Conservation (phyloP, 352 stramenopile genomes). For the Globisporangium cederbergense region DNA sequence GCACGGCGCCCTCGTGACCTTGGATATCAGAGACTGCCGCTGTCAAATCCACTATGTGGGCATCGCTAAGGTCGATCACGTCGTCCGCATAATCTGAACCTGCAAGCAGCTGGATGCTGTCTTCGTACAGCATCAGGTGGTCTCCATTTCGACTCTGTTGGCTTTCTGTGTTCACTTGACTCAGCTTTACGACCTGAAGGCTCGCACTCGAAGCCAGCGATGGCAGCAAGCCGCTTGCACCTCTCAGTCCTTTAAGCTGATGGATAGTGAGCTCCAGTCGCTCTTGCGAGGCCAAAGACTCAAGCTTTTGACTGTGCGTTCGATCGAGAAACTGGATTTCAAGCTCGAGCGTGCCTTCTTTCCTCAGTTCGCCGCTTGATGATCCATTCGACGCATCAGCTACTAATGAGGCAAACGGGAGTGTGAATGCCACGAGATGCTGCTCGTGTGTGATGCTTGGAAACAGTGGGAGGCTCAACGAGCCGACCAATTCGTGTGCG, state of each 20-base stretch:
- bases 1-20: conserved; percentile 11
- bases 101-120: neutral
- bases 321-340: conserved; percentile 33
- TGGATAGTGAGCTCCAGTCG: conserved; percentile 26
- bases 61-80: conserved; percentile 12
- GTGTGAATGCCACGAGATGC: conserved; percentile 29
- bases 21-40: neutral
- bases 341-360: conserved; percentile 23
- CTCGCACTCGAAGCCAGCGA: conserved; percentile 4
- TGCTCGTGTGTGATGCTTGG: conserved; percentile 17
- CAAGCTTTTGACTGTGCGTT: neutral
- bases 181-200: neutral
- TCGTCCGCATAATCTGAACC: neutral
- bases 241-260: conserved; percentile 10
- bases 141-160: neutral
- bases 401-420: conserved; percentile 21
- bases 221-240: neutral
- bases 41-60: conserved; percentile 24
- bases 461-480: conserved; percentile 30
- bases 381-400: neutral
- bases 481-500: conserved; percentile 18
- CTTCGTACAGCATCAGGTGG: conserved; percentile 1
- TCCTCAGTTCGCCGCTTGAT: neutral
- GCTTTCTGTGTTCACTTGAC: no score
- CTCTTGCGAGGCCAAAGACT: neutral